Conservation (phyloP, 257 asterid species). For the Nicotiana otophora region DNA sequence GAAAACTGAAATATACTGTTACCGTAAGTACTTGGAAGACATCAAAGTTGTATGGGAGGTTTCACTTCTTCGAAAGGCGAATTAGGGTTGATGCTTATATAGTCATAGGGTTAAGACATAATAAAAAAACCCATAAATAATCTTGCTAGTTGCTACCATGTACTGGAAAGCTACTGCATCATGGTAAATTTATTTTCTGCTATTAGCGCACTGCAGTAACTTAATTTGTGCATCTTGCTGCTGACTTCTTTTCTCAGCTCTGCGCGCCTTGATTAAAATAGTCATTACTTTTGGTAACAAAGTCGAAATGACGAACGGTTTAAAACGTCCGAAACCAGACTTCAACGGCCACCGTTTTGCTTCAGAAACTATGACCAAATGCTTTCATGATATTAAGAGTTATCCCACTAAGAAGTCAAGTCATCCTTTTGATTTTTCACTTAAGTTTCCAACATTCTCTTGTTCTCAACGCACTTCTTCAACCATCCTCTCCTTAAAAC, state of each 20-base stretch:
- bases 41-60: background rate
- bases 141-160: background rate
- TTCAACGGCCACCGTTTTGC: background rate
- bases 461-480: background rate
- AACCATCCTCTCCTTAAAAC: background rate
- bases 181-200: background rate
- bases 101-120: background rate
- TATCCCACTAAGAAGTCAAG: background rate
- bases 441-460: background rate
- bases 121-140: background rate
- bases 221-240: background rate
- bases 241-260: background rate
- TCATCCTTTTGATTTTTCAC: background rate
- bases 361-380: background rate
- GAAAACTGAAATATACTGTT: background rate
- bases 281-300: background rate
- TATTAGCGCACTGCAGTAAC: background rate
- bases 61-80: background rate
- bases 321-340: background rate
- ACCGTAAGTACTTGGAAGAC: background rate
- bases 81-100: background rate
- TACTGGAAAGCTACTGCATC: constrained; percentile 3
- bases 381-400: background rate
- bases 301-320: background rate
- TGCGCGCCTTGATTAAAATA: background rate